Base-by-base conservation (phyloP, 2,329 filamentous ascomycete species). In the Fusarium sp. region DNA sequence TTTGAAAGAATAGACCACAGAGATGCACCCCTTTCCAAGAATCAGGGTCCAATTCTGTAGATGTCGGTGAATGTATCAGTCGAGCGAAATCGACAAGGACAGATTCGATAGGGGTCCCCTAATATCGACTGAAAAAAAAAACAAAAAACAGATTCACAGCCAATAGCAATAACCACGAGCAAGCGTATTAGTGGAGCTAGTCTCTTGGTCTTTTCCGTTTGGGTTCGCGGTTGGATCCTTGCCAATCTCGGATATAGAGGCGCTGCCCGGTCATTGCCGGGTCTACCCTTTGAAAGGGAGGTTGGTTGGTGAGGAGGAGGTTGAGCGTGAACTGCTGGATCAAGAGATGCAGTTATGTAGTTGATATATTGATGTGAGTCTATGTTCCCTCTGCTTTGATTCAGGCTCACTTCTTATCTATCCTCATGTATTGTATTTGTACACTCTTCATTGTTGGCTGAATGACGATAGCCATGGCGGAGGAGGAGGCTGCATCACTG, bases 201-300 rank as follows among this genome's bases (percentile, higher is more conserved):
- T 2, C 35, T 51, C 27, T 44, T 32, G 48, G 21, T 25, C 38
- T 36, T 43, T 45, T 32, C 54, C 42, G 31, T 43, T 58, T 42
- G 32, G 41, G 23, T 19, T 19, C 19, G 4, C 4, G 19, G 19
- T 19, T 19, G 19, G 14, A 27, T 27, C 15, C 36, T 42, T 37
- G 25, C n/a, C 47, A 58, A 53, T 58, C 54, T 47, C 56, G 54
- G 56, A 53, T 53, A 47, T 59, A 53, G 36, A 27, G 23, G 27
- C 37, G 29, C 38, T 27, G 15, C 13, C 17, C 19, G n/a, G 21
- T 14, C 27, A n/a, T 35, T 57, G 35, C 19, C 45, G 44, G 53
- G 53, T 17, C 10, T 32, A 6, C 10, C 10, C 10, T 32, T 32
- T 6, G 31, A 6, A 1, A 14, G 13, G 13, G 31, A 32, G 25